Percentiles rank a stretch among this genome's conserved stretches.
These are phyloP conservation scores for Paecilomyces dactylethromorphus DNA, from an alignment of 2,329 filamentous ascomycete species.

Conservation along the genomic window DNA sequence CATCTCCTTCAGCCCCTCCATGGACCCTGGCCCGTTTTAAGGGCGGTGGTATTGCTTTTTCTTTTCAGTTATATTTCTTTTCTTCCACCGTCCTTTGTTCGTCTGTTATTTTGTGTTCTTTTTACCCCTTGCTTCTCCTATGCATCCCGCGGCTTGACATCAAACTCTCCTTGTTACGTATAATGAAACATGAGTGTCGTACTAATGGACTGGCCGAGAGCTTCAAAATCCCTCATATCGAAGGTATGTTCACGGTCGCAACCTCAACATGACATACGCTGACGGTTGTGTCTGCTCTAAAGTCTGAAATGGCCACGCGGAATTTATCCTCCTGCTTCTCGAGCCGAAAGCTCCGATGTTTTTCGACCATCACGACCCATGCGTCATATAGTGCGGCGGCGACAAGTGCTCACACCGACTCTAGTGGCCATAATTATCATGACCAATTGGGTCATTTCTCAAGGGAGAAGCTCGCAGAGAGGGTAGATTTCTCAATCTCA, in stretches of 20 bases:
- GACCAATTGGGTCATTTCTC: conserved; percentile 32
- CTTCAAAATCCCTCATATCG: conserved; percentile 19
- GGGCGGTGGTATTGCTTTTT: not conserved
- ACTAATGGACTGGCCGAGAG: conserved; percentile 23
- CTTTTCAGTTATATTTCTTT: not conserved
- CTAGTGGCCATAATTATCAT: conserved; percentile 2
- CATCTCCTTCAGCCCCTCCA: not conserved
- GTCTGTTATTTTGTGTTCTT: not conserved
- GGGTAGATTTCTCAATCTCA: conserved; percentile 16
- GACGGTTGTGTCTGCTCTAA: not conserved
- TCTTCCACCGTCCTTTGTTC: not conserved
- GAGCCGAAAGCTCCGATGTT: conserved; percentile 5
- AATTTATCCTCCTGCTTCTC: not conserved
- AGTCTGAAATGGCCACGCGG: not conserved
- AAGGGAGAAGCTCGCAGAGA: conserved; percentile 39
- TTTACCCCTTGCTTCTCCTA: conserved; percentile 2
- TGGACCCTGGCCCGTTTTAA: not conserved
- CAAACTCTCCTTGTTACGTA: conserved; percentile 7
- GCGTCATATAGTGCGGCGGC: not conserved
- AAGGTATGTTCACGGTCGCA: conserved; percentile 15
- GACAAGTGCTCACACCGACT: not conserved
- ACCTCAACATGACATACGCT: not conserved
- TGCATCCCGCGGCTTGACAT: conserved; percentile 9
- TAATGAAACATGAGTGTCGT: conserved; percentile 30
- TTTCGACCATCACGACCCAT: conserved; percentile 2